phyloP scores from a whole-genome alignment of 306 rosid species.

The Corylus heterophylla region DNA sequence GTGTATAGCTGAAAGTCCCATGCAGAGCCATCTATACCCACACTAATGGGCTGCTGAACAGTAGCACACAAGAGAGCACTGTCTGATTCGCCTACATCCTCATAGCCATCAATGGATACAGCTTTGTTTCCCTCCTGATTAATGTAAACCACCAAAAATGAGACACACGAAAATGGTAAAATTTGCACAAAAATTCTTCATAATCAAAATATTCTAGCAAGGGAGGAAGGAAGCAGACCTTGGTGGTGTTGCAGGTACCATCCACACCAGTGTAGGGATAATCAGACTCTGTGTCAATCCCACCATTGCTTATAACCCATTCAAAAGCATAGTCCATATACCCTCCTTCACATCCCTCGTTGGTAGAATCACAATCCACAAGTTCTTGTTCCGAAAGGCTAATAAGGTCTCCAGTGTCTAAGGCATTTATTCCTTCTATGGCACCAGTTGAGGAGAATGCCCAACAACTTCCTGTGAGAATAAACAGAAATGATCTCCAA shows the following conservation, averaged over 20 bases:
- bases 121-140: slow-evolving; percentile 60
- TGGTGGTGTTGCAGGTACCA: slow-evolving; percentile 52
- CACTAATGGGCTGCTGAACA: slow-evolving; percentile 70
- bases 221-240: slow-evolving; percentile 40
- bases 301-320: slow-evolving; percentile 73
- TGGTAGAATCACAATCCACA: slow-evolving; percentile 63
- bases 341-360: slow-evolving; percentile 76
- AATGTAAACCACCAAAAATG: slow-evolving; percentile 7
- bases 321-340: slow-evolving; percentile 82
- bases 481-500: not conserved
- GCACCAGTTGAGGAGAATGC: slow-evolving; percentile 77
- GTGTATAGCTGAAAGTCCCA: slow-evolving; percentile 70
- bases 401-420: slow-evolving; percentile 59
- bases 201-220: not conserved
- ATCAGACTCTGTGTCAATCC: slow-evolving; percentile 62
- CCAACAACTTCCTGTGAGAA: slow-evolving; percentile 79
- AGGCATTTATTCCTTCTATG: slow-evolving; percentile 73
- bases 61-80: slow-evolving; percentile 55
- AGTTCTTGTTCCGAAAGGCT: slow-evolving; percentile 85
- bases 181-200: not conserved
- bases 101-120: slow-evolving; percentile 60
- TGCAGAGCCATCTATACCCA: slow-evolving; percentile 63
- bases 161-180: not conserved
- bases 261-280: slow-evolving; percentile 60
- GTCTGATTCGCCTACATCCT: slow-evolving; percentile 61